Conservation (phyloP, 2,329 filamentous ascomycete genomes). For the Aplosporella prunicola region DNA sequence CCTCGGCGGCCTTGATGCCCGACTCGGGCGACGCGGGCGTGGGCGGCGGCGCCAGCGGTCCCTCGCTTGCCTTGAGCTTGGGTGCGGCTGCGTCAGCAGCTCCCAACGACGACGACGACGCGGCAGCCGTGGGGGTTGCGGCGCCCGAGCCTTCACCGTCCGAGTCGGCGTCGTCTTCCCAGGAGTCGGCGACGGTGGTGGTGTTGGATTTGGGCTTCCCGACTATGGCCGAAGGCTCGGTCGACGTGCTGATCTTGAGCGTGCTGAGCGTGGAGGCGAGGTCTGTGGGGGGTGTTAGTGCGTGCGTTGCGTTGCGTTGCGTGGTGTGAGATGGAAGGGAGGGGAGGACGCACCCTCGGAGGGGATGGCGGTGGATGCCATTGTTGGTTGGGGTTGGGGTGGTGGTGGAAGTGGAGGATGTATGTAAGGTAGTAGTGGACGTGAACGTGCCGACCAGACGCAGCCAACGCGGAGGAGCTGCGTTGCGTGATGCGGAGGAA, state of each 20-base stretch:
- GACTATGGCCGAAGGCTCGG: slow-evolving; percentile 14
- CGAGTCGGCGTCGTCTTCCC: slow-evolving; percentile 58
- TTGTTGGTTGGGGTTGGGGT: no score
- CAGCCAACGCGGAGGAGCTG: no score
- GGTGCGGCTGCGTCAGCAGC: slow-evolving; percentile 21
- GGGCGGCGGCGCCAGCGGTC: slow-evolving; percentile 22
- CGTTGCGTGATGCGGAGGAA: no score
- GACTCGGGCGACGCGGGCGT: slow-evolving; percentile 28
- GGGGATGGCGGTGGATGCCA: slow-evolving; percentile 16
- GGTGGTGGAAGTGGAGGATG: no score
- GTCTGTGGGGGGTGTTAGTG: slow-evolving; percentile 18
- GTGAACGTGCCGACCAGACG: no score
- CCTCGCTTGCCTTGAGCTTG: slow-evolving; percentile 15
- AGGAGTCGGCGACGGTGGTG: slow-evolving; percentile 54
- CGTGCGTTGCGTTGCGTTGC: neutral
- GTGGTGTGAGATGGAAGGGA: slow-evolving; percentile 1
- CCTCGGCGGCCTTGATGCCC: slow-evolving; percentile 17
- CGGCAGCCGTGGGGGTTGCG: slow-evolving; percentile 18
- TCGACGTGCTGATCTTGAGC: slow-evolving; percentile 25
- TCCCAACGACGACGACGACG: slow-evolving; percentile 14
- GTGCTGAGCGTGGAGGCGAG: slow-evolving; percentile 27
- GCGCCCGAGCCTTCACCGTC: slow-evolving; percentile 16
- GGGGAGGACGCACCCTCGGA: slow-evolving; percentile 17
- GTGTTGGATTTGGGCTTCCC: slow-evolving; percentile 22
- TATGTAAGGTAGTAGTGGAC: no score